These are phyloP conservation scores for Pseudognaphalium luteoalbum DNA, from an alignment of 129 eudicot genomes.

Conservation along the genomic window DNA sequence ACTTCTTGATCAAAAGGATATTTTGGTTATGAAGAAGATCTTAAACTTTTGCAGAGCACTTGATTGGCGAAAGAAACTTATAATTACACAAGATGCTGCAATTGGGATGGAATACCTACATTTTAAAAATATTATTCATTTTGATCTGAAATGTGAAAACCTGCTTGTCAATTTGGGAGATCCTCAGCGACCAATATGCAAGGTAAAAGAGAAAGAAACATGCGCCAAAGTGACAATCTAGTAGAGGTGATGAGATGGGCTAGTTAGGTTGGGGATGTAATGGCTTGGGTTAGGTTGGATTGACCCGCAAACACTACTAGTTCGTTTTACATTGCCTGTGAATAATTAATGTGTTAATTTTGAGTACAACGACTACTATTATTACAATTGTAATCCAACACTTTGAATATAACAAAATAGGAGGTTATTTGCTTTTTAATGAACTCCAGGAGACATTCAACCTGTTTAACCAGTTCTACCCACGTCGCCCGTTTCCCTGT, in stretches of 20 bases:
- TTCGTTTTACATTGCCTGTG: background rate
- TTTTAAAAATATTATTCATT: conserved; percentile 61
- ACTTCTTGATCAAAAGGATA: background rate
- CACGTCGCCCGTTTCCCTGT: too few species aligned
- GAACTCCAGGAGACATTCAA: too few species aligned
- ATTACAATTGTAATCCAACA: too few species aligned
- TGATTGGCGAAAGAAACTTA: conserved; percentile 51
- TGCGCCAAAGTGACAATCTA: background rate
- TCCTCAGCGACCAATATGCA: conserved; percentile 68
- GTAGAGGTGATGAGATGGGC: background rate
- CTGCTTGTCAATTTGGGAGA: conserved; percentile 71
- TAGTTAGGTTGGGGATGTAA: background rate
- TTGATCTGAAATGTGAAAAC: conserved; percentile 72
- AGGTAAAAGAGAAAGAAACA: conserved; percentile 35
- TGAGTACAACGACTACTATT: background rate
- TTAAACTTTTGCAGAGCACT: conserved; percentile 37
- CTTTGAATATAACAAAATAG: too few species aligned
- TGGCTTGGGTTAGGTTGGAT: background rate
- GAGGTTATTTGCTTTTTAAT: too few species aligned
- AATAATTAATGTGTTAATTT: background rate
- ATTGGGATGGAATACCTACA: conserved; percentile 77
- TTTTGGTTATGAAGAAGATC: background rate
- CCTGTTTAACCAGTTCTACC: too few species aligned
- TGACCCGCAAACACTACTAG: background rate
- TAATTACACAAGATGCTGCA: conserved; percentile 64